These are phyloP conservation scores for Lanzia echinophila DNA, from an alignment of 2,329 filamentous ascomycete species.

Conservation along the genomic window DNA sequence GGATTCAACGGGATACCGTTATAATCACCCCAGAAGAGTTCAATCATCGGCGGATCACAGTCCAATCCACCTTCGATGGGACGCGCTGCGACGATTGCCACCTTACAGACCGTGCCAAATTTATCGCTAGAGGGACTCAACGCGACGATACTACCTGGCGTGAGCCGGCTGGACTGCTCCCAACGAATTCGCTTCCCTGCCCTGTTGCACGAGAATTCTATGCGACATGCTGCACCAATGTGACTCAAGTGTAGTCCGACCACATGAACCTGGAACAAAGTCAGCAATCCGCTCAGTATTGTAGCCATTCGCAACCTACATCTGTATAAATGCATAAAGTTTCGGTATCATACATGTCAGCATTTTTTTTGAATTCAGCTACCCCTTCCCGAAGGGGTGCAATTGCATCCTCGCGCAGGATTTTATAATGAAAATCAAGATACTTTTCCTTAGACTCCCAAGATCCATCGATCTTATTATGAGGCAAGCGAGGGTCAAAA, in stretches of 20 bases:
- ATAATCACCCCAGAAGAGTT: conserved; percentile 62
- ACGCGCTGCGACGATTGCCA: conserved; percentile 68
- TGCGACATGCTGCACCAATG: conserved; percentile 56
- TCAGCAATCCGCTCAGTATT: background rate
- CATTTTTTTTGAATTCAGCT: conserved; percentile 43
- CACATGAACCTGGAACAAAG: conserved; percentile 51
- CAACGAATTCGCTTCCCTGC: conserved; percentile 63
- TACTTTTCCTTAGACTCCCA: conserved; percentile 61
- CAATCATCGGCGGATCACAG: conserved; percentile 62
- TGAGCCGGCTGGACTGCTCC: conserved; percentile 45
- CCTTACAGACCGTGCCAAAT: conserved; percentile 58
- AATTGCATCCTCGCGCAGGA: conserved; percentile 69
- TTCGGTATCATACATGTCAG: conserved; percentile 50
- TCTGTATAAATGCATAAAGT: conserved; percentile 62
- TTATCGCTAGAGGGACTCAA: conserved; percentile 48
- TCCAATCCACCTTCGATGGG: conserved; percentile 54
- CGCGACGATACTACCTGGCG: conserved; percentile 46
- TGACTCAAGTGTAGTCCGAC: conserved; percentile 56
- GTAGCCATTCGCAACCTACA: conserved; percentile 36
- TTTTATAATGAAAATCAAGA: conserved; percentile 64
- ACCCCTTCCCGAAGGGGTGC: conserved; percentile 64
- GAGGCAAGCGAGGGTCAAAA: conserved; percentile 19
- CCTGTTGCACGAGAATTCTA: conserved; percentile 64
- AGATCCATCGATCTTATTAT: conserved; percentile 48
- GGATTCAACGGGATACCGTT: conserved; percentile 63